Evolutionary conservation across 208 protist species (phyloP).

Genomic region (Leishmania arabica): DNA sequence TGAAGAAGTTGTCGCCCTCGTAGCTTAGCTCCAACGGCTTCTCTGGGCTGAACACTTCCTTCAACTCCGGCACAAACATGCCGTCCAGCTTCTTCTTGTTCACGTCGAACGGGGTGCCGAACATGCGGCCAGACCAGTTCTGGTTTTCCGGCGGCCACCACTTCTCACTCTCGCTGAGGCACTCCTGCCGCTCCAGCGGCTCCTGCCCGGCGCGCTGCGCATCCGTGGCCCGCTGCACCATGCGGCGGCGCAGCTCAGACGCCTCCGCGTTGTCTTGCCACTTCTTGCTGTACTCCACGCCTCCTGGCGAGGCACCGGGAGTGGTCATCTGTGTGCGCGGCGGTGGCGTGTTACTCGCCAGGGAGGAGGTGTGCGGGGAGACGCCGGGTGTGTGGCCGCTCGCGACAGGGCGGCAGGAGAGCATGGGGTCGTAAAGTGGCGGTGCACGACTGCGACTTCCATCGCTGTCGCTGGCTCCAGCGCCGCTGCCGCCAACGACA

Average conservation of each 20-base stretch:
- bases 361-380: slow-evolving; percentile 33
- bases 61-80: slow-evolving; percentile 87
- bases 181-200: slow-evolving; percentile 15
- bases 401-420: not conserved
- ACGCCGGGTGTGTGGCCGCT: slow-evolving; percentile 18
- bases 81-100: slow-evolving; percentile 82
- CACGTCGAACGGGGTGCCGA: slow-evolving; percentile 64
- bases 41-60: slow-evolving; percentile 56
- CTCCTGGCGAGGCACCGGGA: slow-evolving; percentile 69
- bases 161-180: slow-evolving; percentile 41
- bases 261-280: slow-evolving; percentile 44
- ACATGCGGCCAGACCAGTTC: slow-evolving; percentile 77
- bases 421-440: slow-evolving; percentile 23
- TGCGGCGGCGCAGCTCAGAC: slow-evolving; percentile 50
- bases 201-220: slow-evolving; percentile 69
- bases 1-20: slow-evolving; percentile 72
- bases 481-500: not conserved
- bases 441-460: slow-evolving; percentile 2
- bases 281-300: slow-evolving; percentile 72
- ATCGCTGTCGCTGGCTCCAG: not conserved
- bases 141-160: slow-evolving; percentile 78
- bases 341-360: slow-evolving; percentile 34
- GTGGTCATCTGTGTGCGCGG: slow-evolving; percentile 57
- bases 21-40: slow-evolving; percentile 78
- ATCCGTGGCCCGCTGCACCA: slow-evolving; percentile 65